phyloP scores from a whole-genome alignment of 2,329 filamentous ascomycete genomes.

The Salinomyces thailandicus region DNA sequence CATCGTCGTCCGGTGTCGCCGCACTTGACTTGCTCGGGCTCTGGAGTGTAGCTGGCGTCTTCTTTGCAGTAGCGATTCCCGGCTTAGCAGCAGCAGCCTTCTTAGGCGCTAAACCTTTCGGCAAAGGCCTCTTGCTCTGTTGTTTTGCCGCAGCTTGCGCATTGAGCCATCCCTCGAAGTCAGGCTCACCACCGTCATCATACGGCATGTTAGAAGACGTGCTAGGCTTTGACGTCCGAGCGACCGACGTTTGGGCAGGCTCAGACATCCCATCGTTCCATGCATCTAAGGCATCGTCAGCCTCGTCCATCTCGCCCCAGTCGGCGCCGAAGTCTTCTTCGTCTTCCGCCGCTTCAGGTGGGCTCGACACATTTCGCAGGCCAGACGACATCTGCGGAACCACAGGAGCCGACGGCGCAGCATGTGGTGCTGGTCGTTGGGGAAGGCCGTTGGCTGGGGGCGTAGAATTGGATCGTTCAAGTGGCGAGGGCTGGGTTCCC shows the following conservation, averaged over 20 bases:
- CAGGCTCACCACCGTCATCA: slow-evolving; percentile 78
- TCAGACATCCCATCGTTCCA: slow-evolving; percentile 30
- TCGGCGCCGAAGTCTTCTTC: slow-evolving; percentile 54
- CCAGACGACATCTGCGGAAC: slow-evolving; percentile 22
- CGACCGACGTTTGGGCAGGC: slow-evolving; percentile 16
- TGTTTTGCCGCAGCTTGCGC: slow-evolving; percentile 72
- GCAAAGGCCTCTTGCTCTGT: slow-evolving; percentile 53
- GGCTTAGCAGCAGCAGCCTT: slow-evolving; percentile 23
- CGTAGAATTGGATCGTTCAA: slow-evolving; percentile 38
- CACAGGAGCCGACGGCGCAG: slow-evolving; percentile 18
- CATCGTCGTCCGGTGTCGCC: slow-evolving; percentile 25
- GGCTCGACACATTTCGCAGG: slow-evolving; percentile 14
- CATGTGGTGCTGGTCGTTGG: slow-evolving; percentile 24
- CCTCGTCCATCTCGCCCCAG: slow-evolving; percentile 57
- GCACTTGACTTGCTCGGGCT: slow-evolving; percentile 13
- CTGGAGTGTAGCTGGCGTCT: slow-evolving; percentile 4
- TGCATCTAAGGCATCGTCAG: slow-evolving; percentile 37
- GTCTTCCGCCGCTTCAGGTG: slow-evolving; percentile 26
- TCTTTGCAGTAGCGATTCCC: slow-evolving; percentile 20
- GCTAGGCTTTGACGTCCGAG: slow-evolving; percentile 14
- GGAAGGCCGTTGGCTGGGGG: slow-evolving; percentile 29
- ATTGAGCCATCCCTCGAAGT: slow-evolving; percentile 91
- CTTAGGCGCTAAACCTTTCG: slow-evolving; percentile 69
- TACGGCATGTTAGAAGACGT: slow-evolving; percentile 40
- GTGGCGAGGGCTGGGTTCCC: slow-evolving; percentile 36